Evolutionary conservation across 2,329 filamentous ascomycete genomes (phyloP), one percentile per base, ranked within the genome.

Genomic region (Westerdykella ornata): DNA sequence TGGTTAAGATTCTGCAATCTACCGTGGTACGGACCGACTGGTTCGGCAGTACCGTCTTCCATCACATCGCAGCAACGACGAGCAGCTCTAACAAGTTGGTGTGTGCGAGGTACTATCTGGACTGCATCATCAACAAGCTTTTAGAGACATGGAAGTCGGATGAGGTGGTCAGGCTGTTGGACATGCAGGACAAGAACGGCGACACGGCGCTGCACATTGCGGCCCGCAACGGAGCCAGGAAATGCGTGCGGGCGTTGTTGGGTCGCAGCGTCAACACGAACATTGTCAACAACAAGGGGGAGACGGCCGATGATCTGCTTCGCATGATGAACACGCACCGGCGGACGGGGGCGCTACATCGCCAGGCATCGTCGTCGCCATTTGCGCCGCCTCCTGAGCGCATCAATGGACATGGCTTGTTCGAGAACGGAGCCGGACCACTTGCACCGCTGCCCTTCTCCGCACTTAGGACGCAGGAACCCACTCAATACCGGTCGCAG

Each of bases 171-270:
- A 73, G 80, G 36, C 69, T 97, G 9, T 72, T 98, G 9, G 88
- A 95, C 54, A 76, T 81, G 7, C 85, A 88, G 58, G 90, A 98
- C 63, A 73, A 82, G 19, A 82, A 88, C 31, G 90, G 90, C 31
- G 94, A 98, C 62, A 97, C 92, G 0, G 89, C 92, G 0, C 88
- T 90, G 8, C 82, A 88, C 57, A 83, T 87, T 43, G 87, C 88
- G 42, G 88, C 90, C 14, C 82, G 88, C 34, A 95, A 97, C 46
- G 79, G 78, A 54, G 94, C 89, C 51, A 83, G 95, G 42, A 84
- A 92, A 46, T 73, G 80, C 39, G 78, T 80, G n/a, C 72, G 76
- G 37, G 70, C 68, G 74, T 82, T 71, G 66, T 88, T 71, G 66
- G 89, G 62, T 26, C 83, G 90, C 38, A 88, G 89, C 45, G 89